Evolutionary conservation across 2,329 filamentous ascomycete species (phyloP).

Genomic region (Septoria petroselini): DNA sequence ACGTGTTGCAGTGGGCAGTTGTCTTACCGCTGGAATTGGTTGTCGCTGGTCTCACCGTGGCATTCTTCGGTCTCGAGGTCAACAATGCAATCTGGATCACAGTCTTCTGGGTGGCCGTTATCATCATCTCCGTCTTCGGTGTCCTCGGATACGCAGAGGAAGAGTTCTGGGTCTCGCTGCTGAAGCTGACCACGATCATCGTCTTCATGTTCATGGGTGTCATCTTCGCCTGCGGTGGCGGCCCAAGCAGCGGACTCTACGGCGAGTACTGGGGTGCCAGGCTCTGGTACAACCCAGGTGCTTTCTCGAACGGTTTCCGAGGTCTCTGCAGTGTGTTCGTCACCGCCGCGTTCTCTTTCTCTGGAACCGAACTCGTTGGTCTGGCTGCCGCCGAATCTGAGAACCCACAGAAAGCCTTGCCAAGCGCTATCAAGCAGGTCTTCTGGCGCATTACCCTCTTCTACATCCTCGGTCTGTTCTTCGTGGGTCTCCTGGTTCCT

Average conservation of each 20-base stretch:
- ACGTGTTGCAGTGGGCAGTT: constrained; percentile 33
- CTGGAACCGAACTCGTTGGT: constrained; percentile 61
- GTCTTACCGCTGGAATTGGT: constrained; percentile 31
- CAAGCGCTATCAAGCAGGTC: constrained; percentile 85
- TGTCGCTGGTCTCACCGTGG: constrained; percentile 29
- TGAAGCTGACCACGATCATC: constrained; percentile 44
- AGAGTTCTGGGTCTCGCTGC: constrained; percentile 31
- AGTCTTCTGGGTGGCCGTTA: constrained; percentile 28
- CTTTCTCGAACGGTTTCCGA: constrained; percentile 58
- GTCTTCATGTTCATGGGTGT: constrained; percentile 64
- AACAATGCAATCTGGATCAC: constrained; percentile 29
- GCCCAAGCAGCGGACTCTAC: constrained; percentile 42
- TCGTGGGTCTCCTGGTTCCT: constrained; percentile 79
- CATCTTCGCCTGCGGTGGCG: constrained; percentile 56
- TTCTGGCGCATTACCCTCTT: constrained; percentile 93
- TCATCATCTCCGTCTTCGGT: constrained; percentile 31
- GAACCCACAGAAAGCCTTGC: constrained; percentile 77
- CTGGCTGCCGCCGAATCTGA: constrained; percentile 73
- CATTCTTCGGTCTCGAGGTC: constrained; percentile 29
- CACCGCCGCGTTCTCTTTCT: constrained; percentile 61
- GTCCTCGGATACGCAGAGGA: constrained; percentile 33
- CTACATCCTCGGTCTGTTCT: constrained; percentile 76
- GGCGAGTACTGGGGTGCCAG: constrained; percentile 50
- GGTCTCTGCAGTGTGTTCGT: constrained; percentile 63
- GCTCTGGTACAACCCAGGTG: constrained; percentile 41